Percentiles rank a stretch among this genome's conserved stretches.
Conservation (phyloP, 306 rosid species). For the Sphenostylis stenocarpa region DNA sequence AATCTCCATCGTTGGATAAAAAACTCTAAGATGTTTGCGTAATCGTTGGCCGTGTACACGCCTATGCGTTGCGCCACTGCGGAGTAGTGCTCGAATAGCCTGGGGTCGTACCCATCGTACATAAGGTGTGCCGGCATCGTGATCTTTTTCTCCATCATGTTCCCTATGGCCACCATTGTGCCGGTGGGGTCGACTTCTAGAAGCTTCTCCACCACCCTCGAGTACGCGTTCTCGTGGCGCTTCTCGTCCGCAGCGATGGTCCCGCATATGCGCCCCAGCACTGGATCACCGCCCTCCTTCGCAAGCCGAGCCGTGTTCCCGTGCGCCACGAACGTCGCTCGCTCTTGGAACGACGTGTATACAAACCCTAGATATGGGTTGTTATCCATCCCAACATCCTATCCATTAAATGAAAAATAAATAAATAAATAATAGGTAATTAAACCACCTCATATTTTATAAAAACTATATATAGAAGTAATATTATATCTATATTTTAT, state of each 20-base stretch:
- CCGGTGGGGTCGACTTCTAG: slow-evolving; percentile 58
- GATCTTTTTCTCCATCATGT: slow-evolving; percentile 62
- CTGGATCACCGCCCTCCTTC: slow-evolving; percentile 50
- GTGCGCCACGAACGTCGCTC: neutral
- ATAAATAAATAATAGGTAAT: no score
- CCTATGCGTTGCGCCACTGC: slow-evolving; percentile 55
- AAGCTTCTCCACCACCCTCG: slow-evolving; percentile 38
- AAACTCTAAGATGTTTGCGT: slow-evolving; percentile 39
- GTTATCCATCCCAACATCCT: slow-evolving; percentile 50
- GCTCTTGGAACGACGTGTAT: neutral
- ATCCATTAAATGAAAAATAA: no score
- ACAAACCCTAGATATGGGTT: neutral
- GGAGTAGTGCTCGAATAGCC: slow-evolving; percentile 52
- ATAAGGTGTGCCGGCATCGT: slow-evolving; percentile 63
- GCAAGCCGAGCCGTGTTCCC: neutral
- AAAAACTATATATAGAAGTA: no score
- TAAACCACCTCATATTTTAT: no score
- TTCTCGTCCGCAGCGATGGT: slow-evolving; percentile 66
- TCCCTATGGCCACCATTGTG: slow-evolving; percentile 48
- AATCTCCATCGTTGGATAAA: slow-evolving; percentile 48
- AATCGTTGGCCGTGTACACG: slow-evolving; percentile 45
- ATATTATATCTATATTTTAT: no score
- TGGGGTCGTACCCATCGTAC: slow-evolving; percentile 57
- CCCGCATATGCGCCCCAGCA: slow-evolving; percentile 58
- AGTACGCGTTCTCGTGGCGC: neutral